These are phyloP conservation scores for Fraxinus pennsylvanica DNA, from an alignment of 257 asterid genomes.

Conservation along the genomic window DNA sequence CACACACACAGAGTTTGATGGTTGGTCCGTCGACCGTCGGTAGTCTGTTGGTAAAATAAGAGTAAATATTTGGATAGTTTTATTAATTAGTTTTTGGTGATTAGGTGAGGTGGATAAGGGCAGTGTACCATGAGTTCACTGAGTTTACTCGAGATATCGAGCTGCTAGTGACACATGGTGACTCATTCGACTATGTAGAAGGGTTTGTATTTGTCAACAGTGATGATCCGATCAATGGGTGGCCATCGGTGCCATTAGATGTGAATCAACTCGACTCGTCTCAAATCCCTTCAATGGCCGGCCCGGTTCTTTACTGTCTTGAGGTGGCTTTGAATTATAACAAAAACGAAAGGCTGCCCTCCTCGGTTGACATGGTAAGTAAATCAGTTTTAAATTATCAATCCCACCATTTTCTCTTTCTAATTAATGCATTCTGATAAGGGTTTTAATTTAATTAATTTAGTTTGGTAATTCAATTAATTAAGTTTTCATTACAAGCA, in stretches of 20 bases:
- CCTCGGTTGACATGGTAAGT: constrained; percentile 58
- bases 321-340: constrained; percentile 74
- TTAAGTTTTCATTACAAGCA: no score
- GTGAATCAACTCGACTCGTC: constrained; percentile 40
- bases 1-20: no score
- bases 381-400: neutral
- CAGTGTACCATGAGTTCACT: constrained; percentile 73
- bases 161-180: constrained; percentile 56
- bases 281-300: constrained; percentile 48
- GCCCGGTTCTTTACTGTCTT: constrained; percentile 83
- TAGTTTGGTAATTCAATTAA: no score
- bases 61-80: no score
- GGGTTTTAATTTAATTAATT: no score
- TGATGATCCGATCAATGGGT: constrained; percentile 78
- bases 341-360: constrained; percentile 32
- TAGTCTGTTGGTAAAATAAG: no score
- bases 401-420: neutral
- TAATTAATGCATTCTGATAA: no score
- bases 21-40: no score
- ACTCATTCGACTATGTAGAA: constrained; percentile 80
- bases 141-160: constrained; percentile 80
- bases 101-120: constrained; percentile 93
- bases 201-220: constrained; percentile 79
- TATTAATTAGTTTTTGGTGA: neutral
- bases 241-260: constrained; percentile 68